A percentile compares a stretch with the other conserved stretches of the same genome.
Conservation (phyloP, 202 grass and related monocot genomes). For the Cymbopogon flexuosus region DNA sequence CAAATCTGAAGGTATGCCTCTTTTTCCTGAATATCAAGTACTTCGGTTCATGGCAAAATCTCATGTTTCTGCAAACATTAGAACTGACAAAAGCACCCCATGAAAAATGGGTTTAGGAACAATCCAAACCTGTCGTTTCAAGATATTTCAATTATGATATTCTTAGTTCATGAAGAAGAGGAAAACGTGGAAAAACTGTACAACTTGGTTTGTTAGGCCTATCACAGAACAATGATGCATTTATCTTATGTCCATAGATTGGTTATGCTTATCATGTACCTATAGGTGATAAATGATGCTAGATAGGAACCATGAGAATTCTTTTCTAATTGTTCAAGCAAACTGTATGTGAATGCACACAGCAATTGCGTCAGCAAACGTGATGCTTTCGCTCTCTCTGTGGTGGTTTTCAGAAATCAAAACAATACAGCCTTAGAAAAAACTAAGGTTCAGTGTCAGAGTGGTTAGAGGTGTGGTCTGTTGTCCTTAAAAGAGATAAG, state of each 20-base stretch:
- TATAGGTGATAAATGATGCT: background rate
- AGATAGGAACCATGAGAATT: background rate
- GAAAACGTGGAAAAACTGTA: background rate
- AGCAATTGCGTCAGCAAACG: background rate
- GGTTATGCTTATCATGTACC: background rate
- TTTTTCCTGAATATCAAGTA: background rate
- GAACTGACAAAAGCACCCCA: background rate
- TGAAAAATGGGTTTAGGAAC: background rate
- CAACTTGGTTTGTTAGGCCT: background rate
- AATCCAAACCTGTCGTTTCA: background rate
- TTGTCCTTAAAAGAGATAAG: background rate
- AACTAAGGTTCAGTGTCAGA: background rate
- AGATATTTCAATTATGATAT: background rate
- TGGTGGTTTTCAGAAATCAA: background rate
- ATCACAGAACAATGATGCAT: background rate
- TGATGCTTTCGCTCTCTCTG: background rate
- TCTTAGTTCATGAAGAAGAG: background rate
- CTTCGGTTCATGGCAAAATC: background rate
- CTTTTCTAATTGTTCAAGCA: background rate
- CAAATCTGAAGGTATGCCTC: slow-evolving; percentile 57
- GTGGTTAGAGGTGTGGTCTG: background rate
- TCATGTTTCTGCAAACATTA: background rate
- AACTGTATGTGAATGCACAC: background rate
- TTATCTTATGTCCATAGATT: background rate
- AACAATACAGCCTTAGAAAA: background rate